Base-by-base conservation (phyloP, 495 filamentous ascomycete genomes). In the Aspergillus ellipticus region DNA sequence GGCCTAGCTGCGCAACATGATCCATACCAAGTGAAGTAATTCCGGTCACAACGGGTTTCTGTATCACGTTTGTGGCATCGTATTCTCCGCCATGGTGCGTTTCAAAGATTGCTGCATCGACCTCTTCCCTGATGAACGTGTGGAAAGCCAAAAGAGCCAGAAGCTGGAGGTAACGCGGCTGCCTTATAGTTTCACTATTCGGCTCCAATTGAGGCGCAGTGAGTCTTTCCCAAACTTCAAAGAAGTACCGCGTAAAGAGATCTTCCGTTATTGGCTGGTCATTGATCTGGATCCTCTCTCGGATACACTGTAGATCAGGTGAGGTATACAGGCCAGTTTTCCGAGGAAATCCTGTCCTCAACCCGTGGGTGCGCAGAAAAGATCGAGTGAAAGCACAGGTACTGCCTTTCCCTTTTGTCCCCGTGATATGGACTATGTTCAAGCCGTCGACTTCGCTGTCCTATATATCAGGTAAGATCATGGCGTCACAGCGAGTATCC, bases 11-110 rank as follows among this genome's bases (percentile, higher is more conserved):
- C 16, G 67, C 75, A 15, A 86, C 79, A 61, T 96, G 92, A 58
- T 96, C 90, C 55, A 95, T 87, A 2, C 88, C 91, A 9, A 96
- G 75, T 16, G 82, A 85, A 19, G 82, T 86, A 31, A 96, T 85
- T 0, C 82, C 89, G 4, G 81, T 82, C 0, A 83, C 85, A 0
- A 85, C 79, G 2, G 90, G 88, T 13, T 74, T 72, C 7, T 74
- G 68, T 6, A 95, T 79, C 15, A 95, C 74, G 58, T 96, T 96
- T 2, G 92, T 96, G 0, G 86, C 84, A 58, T 96, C 90, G 63
- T 81, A 89, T 65, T 92, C 88, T 22, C 91, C 90, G 0, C 90
- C 91, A 49, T 93, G 80, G n/a, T 91, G 89, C 11, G 85, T 86
- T 66, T 95, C 91, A 45, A 90, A 88, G 7, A 95, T 76, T 2